These are phyloP conservation scores for Opeltia flavorubescens DNA, from an alignment of 495 filamentous ascomycete genomes.

Conservation along the genomic window DNA sequence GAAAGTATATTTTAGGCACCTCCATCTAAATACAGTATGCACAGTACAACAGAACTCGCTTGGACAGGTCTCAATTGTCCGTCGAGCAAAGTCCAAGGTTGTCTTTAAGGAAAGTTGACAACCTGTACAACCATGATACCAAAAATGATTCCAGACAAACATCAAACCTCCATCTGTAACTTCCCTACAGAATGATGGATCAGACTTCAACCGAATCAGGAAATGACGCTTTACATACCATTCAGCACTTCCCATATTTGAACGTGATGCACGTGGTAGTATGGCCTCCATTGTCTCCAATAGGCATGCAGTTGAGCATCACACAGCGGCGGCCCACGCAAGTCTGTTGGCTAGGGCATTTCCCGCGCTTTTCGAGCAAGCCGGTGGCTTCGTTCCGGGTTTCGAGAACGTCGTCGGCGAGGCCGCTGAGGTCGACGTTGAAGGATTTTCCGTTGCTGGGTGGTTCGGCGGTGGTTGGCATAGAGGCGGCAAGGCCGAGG, in stretches of 20 bases:
- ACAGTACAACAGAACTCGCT: no score
- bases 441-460: neutral
- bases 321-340: neutral
- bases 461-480: neutral
- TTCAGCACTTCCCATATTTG: neutral
- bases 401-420: neutral
- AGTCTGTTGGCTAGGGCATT: neutral
- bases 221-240: neutral
- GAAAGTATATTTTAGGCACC: no score
- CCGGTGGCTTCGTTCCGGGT: neutral
- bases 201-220: no score
- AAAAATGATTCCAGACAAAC: no score
- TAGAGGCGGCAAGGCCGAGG: neutral
- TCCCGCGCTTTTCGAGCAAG: neutral
- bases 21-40: no score
- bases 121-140: no score
- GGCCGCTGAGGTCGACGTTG: neutral
- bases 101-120: no score
- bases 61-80: no score
- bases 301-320: neutral
- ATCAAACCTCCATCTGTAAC: no score
- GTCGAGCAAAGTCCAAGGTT: no score
- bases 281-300: neutral
- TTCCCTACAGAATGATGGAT: no score
- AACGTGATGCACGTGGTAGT: neutral